Conservation (phyloP, 2,329 filamentous ascomycete species). For the Phoma sp. region DNA sequence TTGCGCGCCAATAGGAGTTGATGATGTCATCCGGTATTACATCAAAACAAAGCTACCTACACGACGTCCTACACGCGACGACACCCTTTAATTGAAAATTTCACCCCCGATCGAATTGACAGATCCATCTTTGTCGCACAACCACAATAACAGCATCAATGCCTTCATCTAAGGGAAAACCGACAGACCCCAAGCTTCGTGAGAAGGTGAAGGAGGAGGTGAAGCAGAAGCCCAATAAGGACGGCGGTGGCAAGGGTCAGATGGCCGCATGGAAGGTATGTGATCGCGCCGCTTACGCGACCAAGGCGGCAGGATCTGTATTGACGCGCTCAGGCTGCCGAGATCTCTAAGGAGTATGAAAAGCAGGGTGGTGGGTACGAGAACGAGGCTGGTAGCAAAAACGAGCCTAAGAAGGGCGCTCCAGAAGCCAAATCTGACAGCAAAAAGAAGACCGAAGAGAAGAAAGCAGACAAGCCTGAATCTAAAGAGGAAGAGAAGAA, state of each 20-base stretch:
- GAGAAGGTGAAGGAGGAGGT: slow-evolving; percentile 57
- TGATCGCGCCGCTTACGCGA: neutral
- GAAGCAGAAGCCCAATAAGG: slow-evolving; percentile 56
- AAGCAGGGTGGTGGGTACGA: slow-evolving; percentile 51
- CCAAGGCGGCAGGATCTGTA: neutral
- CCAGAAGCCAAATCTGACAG: slow-evolving; percentile 46
- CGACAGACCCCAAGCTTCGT: slow-evolving; percentile 54
- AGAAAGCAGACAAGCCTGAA: slow-evolving; percentile 36
- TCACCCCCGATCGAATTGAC: neutral
- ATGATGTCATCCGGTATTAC: slow-evolving; percentile 29
- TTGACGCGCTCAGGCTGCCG: slow-evolving; percentile 42
- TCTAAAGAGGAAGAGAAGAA: slow-evolving; percentile 24
- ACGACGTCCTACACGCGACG: slow-evolving; percentile 18
- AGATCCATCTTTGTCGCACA: neutral
- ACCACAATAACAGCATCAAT: slow-evolving; percentile 29
- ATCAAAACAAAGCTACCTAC: slow-evolving; percentile 26
- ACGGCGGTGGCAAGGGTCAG: slow-evolving; percentile 56
- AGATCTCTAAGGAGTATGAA: slow-evolving; percentile 55
- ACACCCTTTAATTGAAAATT: slow-evolving; percentile 1
- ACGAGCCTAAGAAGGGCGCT: slow-evolving; percentile 54
- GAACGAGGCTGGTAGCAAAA: slow-evolving; percentile 52
- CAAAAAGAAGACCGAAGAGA: slow-evolving; percentile 23
- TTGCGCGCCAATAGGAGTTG: slow-evolving; percentile 19
- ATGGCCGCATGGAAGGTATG: slow-evolving; percentile 58
- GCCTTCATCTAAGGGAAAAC: slow-evolving; percentile 55